These are phyloP conservation scores for Penicillium desertorum DNA, from an alignment of 495 filamentous ascomycete genomes.

Conservation along the genomic window DNA sequence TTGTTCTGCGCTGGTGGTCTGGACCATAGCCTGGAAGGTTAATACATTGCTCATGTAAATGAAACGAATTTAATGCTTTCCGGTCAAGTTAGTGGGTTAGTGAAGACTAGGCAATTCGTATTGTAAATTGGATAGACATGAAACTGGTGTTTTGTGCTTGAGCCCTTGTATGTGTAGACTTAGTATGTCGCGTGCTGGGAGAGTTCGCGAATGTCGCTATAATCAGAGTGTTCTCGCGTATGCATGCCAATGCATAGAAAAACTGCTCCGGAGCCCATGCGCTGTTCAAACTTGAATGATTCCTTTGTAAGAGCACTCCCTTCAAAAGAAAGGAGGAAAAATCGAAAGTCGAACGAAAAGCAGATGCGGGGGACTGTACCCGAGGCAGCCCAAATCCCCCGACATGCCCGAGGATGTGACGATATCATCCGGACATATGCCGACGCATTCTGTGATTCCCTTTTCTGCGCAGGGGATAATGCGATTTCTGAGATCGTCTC, in stretches of 20 bases:
- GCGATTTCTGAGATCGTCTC: background rate
- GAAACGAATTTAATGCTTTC: constrained; percentile 33
- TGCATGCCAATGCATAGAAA: background rate
- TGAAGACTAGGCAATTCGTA: constrained; percentile 16
- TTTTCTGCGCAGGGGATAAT: background rate
- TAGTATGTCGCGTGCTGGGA: background rate
- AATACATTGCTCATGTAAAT: constrained; percentile 33
- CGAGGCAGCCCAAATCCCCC: background rate
- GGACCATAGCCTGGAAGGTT: constrained; percentile 24
- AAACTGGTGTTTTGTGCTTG: background rate
- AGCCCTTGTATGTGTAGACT: constrained; percentile 9
- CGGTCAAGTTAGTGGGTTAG: constrained; percentile 17
- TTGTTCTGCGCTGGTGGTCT: constrained; percentile 25
- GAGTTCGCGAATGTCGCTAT: background rate
- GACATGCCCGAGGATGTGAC: constrained; percentile 3
- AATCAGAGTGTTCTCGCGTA: constrained; percentile 8
- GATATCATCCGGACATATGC: constrained; percentile 6
- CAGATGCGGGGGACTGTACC: constrained; percentile 11
- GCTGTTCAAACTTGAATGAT: background rate
- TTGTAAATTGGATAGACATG: constrained; percentile 13
- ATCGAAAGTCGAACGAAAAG: constrained; percentile 11
- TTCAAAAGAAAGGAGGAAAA: constrained; percentile 13
- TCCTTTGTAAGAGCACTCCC: background rate
- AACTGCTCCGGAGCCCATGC: background rate
- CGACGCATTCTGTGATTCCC: background rate